phyloP scores from a whole-genome alignment of 345 rosid genomes.

The Draba incana region DNA sequence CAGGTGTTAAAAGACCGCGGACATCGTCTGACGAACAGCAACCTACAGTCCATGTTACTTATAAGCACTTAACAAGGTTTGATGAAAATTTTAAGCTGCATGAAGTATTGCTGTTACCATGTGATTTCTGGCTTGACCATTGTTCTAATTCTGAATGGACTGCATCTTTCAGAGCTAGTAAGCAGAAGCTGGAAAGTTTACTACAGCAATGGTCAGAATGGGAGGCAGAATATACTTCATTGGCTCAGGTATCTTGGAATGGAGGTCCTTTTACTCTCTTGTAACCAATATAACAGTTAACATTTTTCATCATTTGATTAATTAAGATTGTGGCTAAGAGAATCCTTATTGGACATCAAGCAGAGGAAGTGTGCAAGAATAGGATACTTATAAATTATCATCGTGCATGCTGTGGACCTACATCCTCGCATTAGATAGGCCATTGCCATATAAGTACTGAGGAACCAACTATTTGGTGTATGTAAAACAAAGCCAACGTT shows the following conservation, averaged over 20 bases:
- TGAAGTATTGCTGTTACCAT: constrained; percentile 17
- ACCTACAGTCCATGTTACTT: constrained; percentile 72
- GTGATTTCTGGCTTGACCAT: neutral
- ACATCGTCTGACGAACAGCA: constrained; percentile 54
- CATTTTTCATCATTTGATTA: neutral
- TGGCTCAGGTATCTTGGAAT: constrained; percentile 50
- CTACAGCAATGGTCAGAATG: constrained; percentile 95
- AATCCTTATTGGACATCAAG: neutral
- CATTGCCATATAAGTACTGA: neutral
- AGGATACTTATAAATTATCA: constrained; percentile 9
- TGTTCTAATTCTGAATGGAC: constrained; percentile 8
- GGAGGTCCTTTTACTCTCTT: constrained; percentile 25
- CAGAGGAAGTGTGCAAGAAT: neutral
- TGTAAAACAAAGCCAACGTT: neutral
- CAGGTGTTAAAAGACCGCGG: constrained; percentile 70
- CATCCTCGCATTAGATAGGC: neutral
- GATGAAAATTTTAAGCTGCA: constrained; percentile 22
- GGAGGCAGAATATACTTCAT: constrained; percentile 64
- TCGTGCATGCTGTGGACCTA: constrained; percentile 1
- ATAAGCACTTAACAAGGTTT: constrained; percentile 77
- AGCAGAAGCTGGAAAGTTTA: constrained; percentile 77
- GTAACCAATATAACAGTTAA: neutral
- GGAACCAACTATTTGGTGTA: neutral
- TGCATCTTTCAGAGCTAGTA: constrained; percentile 71
- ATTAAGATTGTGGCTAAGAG: constrained; percentile 11